Evolutionary conservation across 768 basidiomycete species (phyloP), one percentile per base, ranked within the genome.

Genomic region (Tulasnella sp.): DNA sequence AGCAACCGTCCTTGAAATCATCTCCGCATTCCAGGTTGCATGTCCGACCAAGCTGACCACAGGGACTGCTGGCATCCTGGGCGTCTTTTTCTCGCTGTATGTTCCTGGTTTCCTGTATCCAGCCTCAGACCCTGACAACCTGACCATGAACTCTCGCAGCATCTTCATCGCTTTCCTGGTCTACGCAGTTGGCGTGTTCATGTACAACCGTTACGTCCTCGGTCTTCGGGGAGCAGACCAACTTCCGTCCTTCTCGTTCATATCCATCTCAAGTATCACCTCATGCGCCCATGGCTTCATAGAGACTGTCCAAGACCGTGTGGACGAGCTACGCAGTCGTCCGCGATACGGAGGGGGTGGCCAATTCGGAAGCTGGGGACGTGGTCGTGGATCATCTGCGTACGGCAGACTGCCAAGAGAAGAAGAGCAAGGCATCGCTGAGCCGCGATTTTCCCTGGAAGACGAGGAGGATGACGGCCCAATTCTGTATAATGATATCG

Each of bases 181-280:
- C 24, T 95, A 94, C 86, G 86, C 94, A 71, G 86, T 92, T 81
- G 86, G 90, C 56, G 91, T 92, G 48, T 91, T 90, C 18, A 83
- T 94, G 16, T 95, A 96, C 86, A 94, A 94, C 84, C 91, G 91
- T 80, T 93, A 89, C 83, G 91, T 92, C 74, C 91, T 96, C 14
- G 88, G 89, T 79, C 89, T 91, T 38, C 89, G 89, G 21, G 94
- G 95, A 0, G 86, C 90, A 77, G 92, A 94, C 81, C 91, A 92
- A 83, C 87, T 95, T 46, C 94, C 94, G 19, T 44, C 78, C 2
- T n/a, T 85, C 48, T 83, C 84, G 7, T 73, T 71, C 34, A 52
- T 82, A 68, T 79, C 81, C 3, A 80, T 81, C 27, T 81, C 81
- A 52, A 79, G 81, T n/a, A 24, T 82, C 71, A 80, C 81, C 10